Base-by-base conservation (phyloP, 495 filamentous ascomycete species). In the Penicillium odoratum region DNA sequence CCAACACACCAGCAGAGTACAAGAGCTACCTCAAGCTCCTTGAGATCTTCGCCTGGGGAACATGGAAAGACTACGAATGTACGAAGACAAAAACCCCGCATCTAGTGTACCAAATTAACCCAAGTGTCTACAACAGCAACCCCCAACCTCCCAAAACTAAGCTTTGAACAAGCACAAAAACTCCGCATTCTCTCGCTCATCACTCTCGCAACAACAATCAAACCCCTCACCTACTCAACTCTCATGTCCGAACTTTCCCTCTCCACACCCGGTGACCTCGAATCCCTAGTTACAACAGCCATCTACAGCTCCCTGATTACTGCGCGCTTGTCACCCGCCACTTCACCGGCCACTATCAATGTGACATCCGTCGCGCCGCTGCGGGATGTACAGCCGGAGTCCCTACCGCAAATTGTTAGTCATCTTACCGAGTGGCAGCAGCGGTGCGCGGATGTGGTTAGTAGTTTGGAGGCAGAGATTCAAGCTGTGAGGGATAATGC, bases 1-100 rank as follows among this genome's bases (percentile, higher is more conserved):
- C 73, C 28, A 71, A 77, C 11, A 74, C 71, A 8, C 74, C 76
- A 28, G 65, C 56, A 16, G 83, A 89, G 54, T 79, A 80, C 56
- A 67, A 75, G 16, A 59, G 64, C 9, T 85, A 90, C 72, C 79
- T 93, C 21, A 84, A 80, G 7, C 82, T 97, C 4, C 87, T 98
- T 43, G 82, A 94, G 74, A 90, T 97, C 56, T 99, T 97, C 77
- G 86, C 91, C 50, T 92, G 93, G 81, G 95, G 94, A 51, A 96
- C 91, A 63, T 97, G 89, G 81, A 71, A 81, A 31, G 81, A 86
- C 51, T 97, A 95, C 76, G 79, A 85, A 70, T 68, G 88, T 88
- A 66, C 16, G 58, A 62, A 40, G 38, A 21, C 38, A 3, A 40
- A 40, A n/a, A n/a, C 38, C 62, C 55, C 13, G 34, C 46, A 48